phyloP scores from a whole-genome alignment of 306 rosid genomes.

The Fagus sylvatica region DNA sequence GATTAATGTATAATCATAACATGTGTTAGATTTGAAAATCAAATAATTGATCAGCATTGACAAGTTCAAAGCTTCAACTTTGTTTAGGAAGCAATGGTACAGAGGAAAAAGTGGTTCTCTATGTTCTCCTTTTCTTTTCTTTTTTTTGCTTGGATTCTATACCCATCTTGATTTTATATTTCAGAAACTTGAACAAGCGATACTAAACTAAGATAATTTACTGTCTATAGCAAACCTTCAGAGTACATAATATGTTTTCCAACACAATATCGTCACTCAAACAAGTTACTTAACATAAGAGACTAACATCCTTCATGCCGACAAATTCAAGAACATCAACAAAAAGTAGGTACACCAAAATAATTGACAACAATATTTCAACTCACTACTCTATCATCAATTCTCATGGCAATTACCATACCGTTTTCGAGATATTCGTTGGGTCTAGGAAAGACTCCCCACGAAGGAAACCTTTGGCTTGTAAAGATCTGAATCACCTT shows the following conservation, averaged over 20 bases:
- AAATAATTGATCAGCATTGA: neutral
- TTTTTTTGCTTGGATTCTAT: neutral
- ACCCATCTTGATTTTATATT: neutral
- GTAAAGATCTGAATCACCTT: slow-evolving; percentile 57
- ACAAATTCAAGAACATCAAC: neutral
- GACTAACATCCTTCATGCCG: neutral
- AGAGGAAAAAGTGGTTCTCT: neutral
- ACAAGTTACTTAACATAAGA: neutral
- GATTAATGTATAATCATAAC: neutral
- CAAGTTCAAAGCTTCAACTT: neutral
- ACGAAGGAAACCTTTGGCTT: slow-evolving; percentile 88
- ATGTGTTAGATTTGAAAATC: neutral
- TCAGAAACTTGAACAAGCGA: neutral
- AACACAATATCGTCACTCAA: neutral
- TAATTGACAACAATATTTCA: neutral
- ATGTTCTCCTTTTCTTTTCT: neutral
- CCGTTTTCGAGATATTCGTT: slow-evolving; percentile 81
- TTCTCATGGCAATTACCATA: slow-evolving; percentile 27
- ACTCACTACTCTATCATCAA: slow-evolving; percentile 13
- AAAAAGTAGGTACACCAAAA: neutral
- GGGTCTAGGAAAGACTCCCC: slow-evolving; percentile 98
- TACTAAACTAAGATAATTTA: neutral
- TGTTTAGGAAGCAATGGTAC: too few species aligned
- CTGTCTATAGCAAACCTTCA: neutral
- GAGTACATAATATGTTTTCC: neutral